These are phyloP conservation scores for Cryptosporidium viatorum DNA, from an alignment of 169 alveolate species.

Conservation along the genomic window DNA sequence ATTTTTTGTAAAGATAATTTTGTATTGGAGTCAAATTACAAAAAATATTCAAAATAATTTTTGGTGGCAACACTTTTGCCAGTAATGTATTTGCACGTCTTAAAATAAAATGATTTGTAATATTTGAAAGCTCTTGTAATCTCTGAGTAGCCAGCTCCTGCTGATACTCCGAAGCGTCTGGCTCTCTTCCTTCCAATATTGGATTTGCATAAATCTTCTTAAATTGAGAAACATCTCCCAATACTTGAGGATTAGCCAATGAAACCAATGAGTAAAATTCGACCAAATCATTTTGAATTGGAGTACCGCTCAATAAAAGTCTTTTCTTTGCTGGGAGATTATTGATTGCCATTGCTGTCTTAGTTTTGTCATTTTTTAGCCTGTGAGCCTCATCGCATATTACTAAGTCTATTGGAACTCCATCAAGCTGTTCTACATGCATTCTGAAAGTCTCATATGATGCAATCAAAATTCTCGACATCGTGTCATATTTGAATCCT, in stretches of 20 bases:
- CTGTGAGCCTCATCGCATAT: conserved; percentile 97
- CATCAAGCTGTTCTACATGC: conserved; percentile 86
- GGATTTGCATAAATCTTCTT: conserved; percentile 87
- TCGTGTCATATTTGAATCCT: conserved; percentile 87
- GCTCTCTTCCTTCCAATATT: conserved; percentile 88
- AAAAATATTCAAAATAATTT: conserved; percentile 87
- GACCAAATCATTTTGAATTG: conserved; percentile 89
- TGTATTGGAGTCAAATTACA: conserved; percentile 88
- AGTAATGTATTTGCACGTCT: conserved; percentile 89
- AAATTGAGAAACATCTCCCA: conserved; percentile 85
- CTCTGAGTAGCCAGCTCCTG: conserved; percentile 88
- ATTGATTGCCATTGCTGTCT: conserved; percentile 89
- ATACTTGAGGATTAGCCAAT: conserved; percentile 89
- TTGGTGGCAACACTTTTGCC: conserved; percentile 91
- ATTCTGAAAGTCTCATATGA: conserved; percentile 93
- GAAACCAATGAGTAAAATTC: conserved; percentile 90
- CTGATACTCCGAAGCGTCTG: conserved; percentile 90
- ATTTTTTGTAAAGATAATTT: conserved; percentile 82
- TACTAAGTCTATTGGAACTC: conserved; percentile 92
- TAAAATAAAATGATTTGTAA: conserved; percentile 89
- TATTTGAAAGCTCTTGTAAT: conserved; percentile 87
- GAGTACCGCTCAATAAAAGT: conserved; percentile 90
- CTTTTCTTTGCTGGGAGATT: conserved; percentile 90
- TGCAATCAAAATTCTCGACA: conserved; percentile 87
- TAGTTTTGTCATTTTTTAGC: conserved; percentile 92